Conservation (phyloP, 2,329 filamentous ascomycete species). For the Beauveria asiatica region DNA sequence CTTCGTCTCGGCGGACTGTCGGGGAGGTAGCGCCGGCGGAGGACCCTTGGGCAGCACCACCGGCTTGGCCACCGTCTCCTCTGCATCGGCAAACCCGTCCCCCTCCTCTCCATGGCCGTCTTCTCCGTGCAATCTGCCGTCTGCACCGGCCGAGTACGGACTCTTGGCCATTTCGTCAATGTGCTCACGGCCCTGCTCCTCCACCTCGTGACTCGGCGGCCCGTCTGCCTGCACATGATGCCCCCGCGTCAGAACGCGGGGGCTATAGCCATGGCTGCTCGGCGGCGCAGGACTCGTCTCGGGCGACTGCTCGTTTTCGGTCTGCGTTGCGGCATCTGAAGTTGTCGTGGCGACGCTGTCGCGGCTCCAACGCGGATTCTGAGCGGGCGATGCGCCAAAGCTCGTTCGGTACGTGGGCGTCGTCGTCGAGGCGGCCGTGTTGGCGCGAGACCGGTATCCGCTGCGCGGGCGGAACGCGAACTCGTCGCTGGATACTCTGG, state of each 20-base stretch:
- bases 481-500: conserved; percentile 25
- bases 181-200: background rate
- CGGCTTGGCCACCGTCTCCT: background rate
- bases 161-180: background rate
- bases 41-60: conserved; percentile 8
- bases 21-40: conserved; percentile 8
- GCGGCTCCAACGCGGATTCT: background rate
- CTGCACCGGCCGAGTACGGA: background rate
- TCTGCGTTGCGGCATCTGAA: conserved; percentile 1
- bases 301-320: background rate
- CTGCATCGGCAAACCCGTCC: background rate
- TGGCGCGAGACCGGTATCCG: conserved; percentile 5
- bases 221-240: background rate
- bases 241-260: background rate
- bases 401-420: background rate
- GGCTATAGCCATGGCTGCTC: background rate
- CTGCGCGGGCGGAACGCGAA: conserved; percentile 28
- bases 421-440: background rate
- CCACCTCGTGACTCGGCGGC: background rate
- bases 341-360: background rate
- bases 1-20: background rate
- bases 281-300: background rate
- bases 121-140: background rate
- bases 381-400: background rate
- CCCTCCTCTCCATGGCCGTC: background rate